These are phyloP conservation scores for Pseudogymnoascus sp. DNA, from an alignment of 2,329 filamentous ascomycete genomes.

Conservation along the genomic window DNA sequence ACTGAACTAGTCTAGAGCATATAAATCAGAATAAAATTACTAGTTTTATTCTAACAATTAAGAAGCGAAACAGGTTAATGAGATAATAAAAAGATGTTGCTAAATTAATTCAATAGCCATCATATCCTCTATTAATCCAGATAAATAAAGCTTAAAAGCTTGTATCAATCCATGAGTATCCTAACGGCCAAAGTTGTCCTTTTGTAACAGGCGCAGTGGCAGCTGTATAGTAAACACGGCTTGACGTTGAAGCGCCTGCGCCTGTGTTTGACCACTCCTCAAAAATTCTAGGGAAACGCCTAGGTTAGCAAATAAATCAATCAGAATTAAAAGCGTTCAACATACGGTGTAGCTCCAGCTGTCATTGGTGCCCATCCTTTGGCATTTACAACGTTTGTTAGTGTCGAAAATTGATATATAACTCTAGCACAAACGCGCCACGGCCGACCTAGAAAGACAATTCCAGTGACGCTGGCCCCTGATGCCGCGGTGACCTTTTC, in stretches of 20 bases:
- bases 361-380: constrained; percentile 37
- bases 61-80: background rate
- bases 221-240: constrained; percentile 8
- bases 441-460: constrained; percentile 44
- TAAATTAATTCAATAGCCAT: background rate
- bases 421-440: constrained; percentile 44
- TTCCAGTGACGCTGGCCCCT: constrained; percentile 24
- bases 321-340: background rate
- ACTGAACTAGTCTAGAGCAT: background rate
- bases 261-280: constrained; percentile 13
- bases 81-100: background rate
- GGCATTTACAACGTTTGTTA: constrained; percentile 42
- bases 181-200: constrained; percentile 3
- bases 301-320: background rate
- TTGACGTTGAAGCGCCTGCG: constrained; percentile 10
- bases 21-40: background rate
- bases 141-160: background rate
- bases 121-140: background rate
- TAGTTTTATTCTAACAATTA: background rate
- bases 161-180: constrained; percentile 12
- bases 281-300: constrained; percentile 3
- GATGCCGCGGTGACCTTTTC: constrained; percentile 9
- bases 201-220: constrained; percentile 12
- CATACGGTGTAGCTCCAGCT: constrained; percentile 16
- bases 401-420: constrained; percentile 40